Evolutionary conservation across 106 monocot genomes (phyloP), one percentile per base, ranked within the genome.

Genomic region (Dendrobium catenatum): DNA sequence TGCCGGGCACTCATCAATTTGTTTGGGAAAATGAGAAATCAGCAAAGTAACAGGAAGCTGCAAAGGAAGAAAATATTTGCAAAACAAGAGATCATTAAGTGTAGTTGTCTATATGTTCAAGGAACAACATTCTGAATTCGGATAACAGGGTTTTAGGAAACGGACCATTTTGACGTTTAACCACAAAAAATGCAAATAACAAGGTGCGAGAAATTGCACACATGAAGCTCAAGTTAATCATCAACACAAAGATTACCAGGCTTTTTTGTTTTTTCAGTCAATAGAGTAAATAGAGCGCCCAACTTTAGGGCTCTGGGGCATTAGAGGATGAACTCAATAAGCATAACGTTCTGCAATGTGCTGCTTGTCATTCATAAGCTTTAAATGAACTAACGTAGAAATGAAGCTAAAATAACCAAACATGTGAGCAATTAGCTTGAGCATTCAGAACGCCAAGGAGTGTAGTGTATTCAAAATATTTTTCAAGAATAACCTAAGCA

Each of bases 11-110:
- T 76, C 88, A 84, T 99, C 91, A 83, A 84, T 68, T 90, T 89
- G 86, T 81, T 99, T 91, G 29, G 87, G 83, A 84, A 84, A 87
- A 18, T 95, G 91, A 41, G 91, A 87, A 76, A 95, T 67, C 61
- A 99, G 44, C 27, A 99, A 46, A 59, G 90, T 88, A 79, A 91
- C 84, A 29, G 99, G 89, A 84, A 91, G 87, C 99, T 98, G 73
- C 22, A 80, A 4, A 78, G 13, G 27, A 74, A 74, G 19, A 42
- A 48, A 76, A 48, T 19, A 26, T 26, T 6, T 4, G 76, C n/a
- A 47, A 49, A 49, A 74, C 20, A 42, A 42, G 17, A 40, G 3
- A 20, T 44, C n/a, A 43, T 74, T 74, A 9, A 43, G 5, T 72
- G 72, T 26, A 68, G 59, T 11, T 59, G 2, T 59, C 59, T 3